Evolutionary conservation across 257 asterid genomes (phyloP).

Genomic region (Solanum clarkiae): DNA sequence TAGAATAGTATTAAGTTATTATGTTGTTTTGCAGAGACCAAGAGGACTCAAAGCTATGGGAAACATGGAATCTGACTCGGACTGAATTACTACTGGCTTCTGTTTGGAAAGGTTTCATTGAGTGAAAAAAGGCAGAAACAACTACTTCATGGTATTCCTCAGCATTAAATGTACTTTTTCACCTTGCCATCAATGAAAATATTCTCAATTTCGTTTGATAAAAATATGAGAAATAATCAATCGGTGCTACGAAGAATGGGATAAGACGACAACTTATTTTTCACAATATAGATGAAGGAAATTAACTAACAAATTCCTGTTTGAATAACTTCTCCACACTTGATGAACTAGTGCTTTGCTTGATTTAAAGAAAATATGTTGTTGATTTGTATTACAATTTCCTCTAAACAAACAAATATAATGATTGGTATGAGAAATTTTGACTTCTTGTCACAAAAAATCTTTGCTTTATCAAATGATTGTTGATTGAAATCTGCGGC

Average conservation of each 20-base stretch:
- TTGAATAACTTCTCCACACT: too few species aligned
- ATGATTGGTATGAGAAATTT: not conserved
- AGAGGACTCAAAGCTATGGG: constrained; percentile 50
- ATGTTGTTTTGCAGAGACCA: constrained; percentile 22
- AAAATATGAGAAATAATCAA: too few species aligned
- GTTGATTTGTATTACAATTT: not conserved
- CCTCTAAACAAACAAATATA: not conserved
- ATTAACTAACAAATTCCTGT: too few species aligned
- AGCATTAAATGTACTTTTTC: not conserved
- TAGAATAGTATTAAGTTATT: not conserved
- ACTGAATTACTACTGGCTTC: not conserved
- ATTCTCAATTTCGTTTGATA: too few species aligned
- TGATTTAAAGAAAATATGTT: not conserved
- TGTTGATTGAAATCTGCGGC: not conserved
- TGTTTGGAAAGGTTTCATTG: not conserved
- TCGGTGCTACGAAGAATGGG: too few species aligned
- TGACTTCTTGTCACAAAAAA: not conserved
- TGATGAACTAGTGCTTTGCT: not conserved
- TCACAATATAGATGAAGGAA: too few species aligned
- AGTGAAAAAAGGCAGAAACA: not conserved
- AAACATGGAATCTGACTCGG: constrained; percentile 40
- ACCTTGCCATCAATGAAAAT: not conserved
- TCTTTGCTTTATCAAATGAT: not conserved
- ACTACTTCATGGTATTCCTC: not conserved
- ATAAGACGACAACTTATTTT: too few species aligned